Conservation (phyloP, 805 yeast species). For the Candida ipomoeae region DNA sequence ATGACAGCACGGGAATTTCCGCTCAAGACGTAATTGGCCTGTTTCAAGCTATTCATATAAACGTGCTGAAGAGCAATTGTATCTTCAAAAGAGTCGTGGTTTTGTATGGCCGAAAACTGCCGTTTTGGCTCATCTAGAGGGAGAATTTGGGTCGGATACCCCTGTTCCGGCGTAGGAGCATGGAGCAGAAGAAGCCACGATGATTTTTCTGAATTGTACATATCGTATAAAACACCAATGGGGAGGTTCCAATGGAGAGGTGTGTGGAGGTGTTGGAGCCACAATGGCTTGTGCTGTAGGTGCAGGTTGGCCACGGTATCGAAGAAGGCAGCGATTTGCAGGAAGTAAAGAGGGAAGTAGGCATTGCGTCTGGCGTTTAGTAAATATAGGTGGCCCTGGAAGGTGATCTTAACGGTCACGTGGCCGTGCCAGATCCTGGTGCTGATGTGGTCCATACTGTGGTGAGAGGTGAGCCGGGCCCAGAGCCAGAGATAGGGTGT, state of each 20-base stretch:
- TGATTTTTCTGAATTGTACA: conserved; percentile 24
- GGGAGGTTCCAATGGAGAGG: conserved; percentile 80
- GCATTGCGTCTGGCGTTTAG: conserved; percentile 39
- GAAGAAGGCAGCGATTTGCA: conserved; percentile 37
- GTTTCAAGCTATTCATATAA: conserved; percentile 80
- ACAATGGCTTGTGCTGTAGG: conserved; percentile 27
- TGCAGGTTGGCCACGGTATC: conserved; percentile 18
- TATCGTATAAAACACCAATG: conserved; percentile 62
- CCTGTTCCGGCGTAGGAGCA: conserved; percentile 4
- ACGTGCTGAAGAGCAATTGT: conserved; percentile 35
- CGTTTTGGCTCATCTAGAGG: conserved; percentile 20
- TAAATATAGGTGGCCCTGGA: conserved; percentile 21
- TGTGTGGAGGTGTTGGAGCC: conserved; percentile 64
- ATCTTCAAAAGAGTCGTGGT: no score
- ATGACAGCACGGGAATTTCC: conserved; percentile 81
- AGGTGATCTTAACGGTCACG: conserved; percentile 40
- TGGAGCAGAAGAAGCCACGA: conserved; percentile 37
- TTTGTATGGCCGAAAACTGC: not conserved
- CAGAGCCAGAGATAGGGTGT: not conserved
- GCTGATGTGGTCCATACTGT: conserved; percentile 22
- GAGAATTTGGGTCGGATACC: conserved; percentile 31
- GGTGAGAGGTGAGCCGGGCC: not conserved
- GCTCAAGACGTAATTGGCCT: conserved; percentile 67
- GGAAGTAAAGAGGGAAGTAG: conserved; percentile 46
- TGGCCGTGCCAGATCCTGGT: conserved; percentile 52